Percentiles rank a stretch among this genome's conserved stretches.
These are phyloP conservation scores for Pugionium cornutum DNA, from an alignment of 345 rosid species.

Conservation along the genomic window DNA sequence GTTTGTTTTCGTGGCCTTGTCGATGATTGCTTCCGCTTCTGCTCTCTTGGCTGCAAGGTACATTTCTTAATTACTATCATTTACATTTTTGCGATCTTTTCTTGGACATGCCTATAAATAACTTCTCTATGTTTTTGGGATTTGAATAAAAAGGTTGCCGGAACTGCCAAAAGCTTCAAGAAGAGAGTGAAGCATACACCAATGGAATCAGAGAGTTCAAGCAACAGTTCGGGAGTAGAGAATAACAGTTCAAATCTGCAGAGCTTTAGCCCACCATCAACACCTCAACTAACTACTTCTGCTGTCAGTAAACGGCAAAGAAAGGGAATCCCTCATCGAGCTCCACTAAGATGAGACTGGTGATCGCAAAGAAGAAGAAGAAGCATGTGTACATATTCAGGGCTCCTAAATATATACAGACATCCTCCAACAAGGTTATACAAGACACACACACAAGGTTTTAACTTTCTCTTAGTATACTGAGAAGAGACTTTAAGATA, in stretches of 20 bases:
- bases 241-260: conserved; percentile 36
- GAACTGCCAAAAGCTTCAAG: conserved; percentile 56
- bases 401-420: conserved; percentile 13
- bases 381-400: not conserved
- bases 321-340: conserved; percentile 89
- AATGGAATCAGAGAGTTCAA: conserved; percentile 69
- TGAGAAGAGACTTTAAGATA: conserved; percentile 17
- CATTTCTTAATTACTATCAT: not conserved
- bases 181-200: conserved; percentile 52
- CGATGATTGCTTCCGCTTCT: conserved; percentile 81
- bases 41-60: conserved; percentile 99
- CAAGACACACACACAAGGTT: conserved; percentile 6
- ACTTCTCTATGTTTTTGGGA: not conserved
- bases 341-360: conserved; percentile 51
- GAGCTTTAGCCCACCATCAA: conserved; percentile 57
- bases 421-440: not conserved
- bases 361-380: not conserved
- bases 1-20: conserved; percentile 88
- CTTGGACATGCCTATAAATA: too few relatives aligned
- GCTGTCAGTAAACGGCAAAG: conserved; percentile 56
- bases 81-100: too few relatives aligned
- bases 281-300: conserved; percentile 62
- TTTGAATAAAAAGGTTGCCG: conserved; percentile 51
- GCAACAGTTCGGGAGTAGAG: conserved; percentile 62
- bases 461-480: conserved; percentile 1